Evolutionary conservation across 1,284 basidiomycete genomes (phyloP).

Genomic region (Ceratobasidium sp.): DNA sequence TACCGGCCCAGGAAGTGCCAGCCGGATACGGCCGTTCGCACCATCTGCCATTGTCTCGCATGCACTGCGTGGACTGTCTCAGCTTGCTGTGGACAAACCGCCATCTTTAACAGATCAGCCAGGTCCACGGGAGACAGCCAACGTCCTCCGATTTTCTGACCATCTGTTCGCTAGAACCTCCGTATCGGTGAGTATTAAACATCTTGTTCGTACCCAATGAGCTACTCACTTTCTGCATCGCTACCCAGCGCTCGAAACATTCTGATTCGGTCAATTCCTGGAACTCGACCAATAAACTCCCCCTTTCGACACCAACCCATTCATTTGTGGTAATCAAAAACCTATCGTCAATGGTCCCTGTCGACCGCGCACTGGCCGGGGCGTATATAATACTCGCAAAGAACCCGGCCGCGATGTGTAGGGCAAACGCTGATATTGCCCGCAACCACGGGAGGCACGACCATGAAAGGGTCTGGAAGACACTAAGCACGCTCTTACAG

Average conservation of each 20-base stretch:
- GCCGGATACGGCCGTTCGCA: constrained; percentile 44
- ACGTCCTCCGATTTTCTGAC: constrained; percentile 45
- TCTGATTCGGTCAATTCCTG: constrained; percentile 35
- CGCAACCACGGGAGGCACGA: constrained; percentile 43
- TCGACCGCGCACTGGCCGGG: constrained; percentile 43
- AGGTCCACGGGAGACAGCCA: constrained; percentile 10
- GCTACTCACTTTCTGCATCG: not conserved
- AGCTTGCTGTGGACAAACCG: constrained; percentile 47
- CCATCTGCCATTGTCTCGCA: constrained; percentile 48
- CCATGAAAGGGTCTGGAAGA: constrained; percentile 48
- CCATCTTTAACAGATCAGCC: constrained; percentile 37
- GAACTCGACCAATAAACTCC: constrained; percentile 44
- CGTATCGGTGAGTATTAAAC: constrained; percentile 33
- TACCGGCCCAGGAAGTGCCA: constrained; percentile 39
- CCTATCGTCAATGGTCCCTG: constrained; percentile 23
- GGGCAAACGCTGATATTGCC: constrained; percentile 44
- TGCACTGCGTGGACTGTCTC: constrained; percentile 48
- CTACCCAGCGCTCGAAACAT: constrained; percentile 34
- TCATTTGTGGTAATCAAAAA: constrained; percentile 47
- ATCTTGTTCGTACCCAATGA: not conserved
- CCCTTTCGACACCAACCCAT: constrained; percentile 27
- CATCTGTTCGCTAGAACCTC: constrained; percentile 47
- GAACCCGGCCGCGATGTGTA: constrained; percentile 46
- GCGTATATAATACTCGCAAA: constrained; percentile 41
- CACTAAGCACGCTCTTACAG: constrained; percentile 30